A percentile compares a stretch with the other conserved stretches of the same genome.
Conservation (phyloP, 164 flowering plant genomes). For the Houttuynia cordata region DNA sequence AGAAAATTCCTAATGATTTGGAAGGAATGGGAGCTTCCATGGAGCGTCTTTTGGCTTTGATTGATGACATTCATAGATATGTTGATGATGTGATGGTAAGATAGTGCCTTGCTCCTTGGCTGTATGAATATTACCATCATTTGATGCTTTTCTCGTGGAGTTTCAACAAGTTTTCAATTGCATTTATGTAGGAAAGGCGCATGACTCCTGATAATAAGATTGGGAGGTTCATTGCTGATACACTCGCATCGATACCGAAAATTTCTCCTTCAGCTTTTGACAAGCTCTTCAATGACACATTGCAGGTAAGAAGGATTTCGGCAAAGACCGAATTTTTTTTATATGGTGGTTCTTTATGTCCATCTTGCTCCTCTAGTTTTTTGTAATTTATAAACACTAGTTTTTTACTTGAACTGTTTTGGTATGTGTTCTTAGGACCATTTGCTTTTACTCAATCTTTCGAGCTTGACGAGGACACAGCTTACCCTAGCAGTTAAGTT, state of each 20-base stretch:
- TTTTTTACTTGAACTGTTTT: too few relatives aligned
- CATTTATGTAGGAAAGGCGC: conserved; percentile 51
- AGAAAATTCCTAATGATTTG: conserved; percentile 86
- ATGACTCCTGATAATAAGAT: conserved; percentile 56
- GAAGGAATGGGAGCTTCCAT: conserved; percentile 94
- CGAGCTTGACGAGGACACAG: conserved; percentile 90
- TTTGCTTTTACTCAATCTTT: conserved; percentile 60
- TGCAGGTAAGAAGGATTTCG: conserved; percentile 47
- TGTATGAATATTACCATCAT: background rate
- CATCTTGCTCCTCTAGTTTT: background rate
- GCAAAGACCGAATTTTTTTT: too few relatives aligned
- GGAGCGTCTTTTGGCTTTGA: conserved; percentile 61
- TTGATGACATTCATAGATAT: conserved; percentile 74
- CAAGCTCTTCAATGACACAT: conserved; percentile 75
- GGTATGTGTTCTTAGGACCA: conserved; percentile 43
- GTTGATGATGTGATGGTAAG: conserved; percentile 98
- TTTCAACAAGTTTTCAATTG: background rate
- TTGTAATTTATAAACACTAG: too few relatives aligned
- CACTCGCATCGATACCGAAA: conserved; percentile 73
- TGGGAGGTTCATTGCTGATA: conserved; percentile 65
- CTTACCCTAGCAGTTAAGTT: conserved; percentile 86
- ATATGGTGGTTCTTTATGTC: background rate
- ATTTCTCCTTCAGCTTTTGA: conserved; percentile 62
- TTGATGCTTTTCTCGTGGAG: background rate
- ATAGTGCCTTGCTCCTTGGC: background rate